These are phyloP conservation scores for Asterophora lycoperdoides DNA, from an alignment of 768 basidiomycete species.

Conservation along the genomic window DNA sequence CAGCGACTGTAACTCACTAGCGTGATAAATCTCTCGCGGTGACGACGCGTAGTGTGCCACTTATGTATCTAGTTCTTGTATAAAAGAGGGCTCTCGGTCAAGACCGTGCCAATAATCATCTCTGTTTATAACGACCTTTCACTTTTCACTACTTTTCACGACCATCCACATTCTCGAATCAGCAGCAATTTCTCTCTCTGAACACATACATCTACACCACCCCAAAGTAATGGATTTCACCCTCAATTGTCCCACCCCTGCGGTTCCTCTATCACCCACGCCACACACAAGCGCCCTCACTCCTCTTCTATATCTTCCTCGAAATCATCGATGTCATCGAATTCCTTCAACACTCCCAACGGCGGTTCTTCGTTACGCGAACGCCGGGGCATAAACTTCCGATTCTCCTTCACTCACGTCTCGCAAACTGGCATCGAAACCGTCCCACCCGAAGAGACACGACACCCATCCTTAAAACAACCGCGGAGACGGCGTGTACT, in stretches of 20 bases:
- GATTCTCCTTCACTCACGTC: slow-evolving; percentile 1
- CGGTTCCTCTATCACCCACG: not conserved
- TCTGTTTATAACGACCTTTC: not conserved
- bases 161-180: not conserved
- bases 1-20: too few species aligned
- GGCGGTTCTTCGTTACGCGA: slow-evolving; percentile 8
- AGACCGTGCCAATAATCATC: not conserved
- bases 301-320: slow-evolving; percentile 7
- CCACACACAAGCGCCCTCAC: slow-evolving; percentile 10
- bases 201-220: not conserved
- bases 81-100: not conserved
- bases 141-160: slow-evolving; percentile 11
- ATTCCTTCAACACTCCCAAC: not conserved
- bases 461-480: not conserved
- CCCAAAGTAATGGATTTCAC: slow-evolving; percentile 5
- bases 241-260: slow-evolving; percentile 4
- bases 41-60: too few species aligned
- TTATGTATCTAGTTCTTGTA: too few species aligned
- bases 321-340: slow-evolving; percentile 6
- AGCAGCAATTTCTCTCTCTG: too few species aligned
- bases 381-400: slow-evolving; percentile 16
- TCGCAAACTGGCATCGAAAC: not conserved
- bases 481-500: slow-evolving; percentile 14
- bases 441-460: not conserved
- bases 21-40: too few species aligned